Conservation (phyloP, 1,284 basidiomycete genomes). For the Sanguinoderma infundibulare region DNA sequence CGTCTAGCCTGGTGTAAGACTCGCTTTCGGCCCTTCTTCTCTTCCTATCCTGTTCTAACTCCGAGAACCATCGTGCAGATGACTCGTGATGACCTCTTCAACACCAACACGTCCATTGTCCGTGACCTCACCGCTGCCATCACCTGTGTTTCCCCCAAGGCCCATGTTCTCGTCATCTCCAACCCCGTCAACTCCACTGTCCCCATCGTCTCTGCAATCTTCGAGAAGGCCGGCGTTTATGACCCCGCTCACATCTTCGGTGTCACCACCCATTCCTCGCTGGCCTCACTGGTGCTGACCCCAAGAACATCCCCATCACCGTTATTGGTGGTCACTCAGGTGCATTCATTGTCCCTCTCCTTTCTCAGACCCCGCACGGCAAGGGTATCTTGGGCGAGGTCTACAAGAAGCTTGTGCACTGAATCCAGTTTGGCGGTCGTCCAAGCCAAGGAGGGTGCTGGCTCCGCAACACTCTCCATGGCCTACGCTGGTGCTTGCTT, state of each 20-base stretch:
- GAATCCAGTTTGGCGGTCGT: constrained; percentile 96
- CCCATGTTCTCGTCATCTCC: constrained; percentile 94
- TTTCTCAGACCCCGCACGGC: constrained; percentile 79
- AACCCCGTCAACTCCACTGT: constrained; percentile 97
- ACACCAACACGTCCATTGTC: constrained; percentile 95
- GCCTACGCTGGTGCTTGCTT: too few species aligned
- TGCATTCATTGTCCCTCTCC: constrained; percentile 93
- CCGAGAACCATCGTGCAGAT: too few species aligned
- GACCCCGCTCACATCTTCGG: too few species aligned
- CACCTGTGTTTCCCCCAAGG: constrained; percentile 87
- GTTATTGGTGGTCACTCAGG: constrained; percentile 98
- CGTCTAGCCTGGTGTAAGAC: constrained; percentile 72
- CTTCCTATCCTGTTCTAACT: constrained; percentile 23
- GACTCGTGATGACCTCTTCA: constrained; percentile 99
- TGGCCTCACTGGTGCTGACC: too few species aligned
- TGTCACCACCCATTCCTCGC: too few species aligned
- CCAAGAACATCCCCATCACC: constrained; percentile 79
- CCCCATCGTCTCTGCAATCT: constrained; percentile 95
- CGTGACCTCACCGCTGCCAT: constrained; percentile 92
- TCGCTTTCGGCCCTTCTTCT: constrained; percentile 15
- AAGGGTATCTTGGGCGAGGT: constrained; percentile 70
- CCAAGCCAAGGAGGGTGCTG: constrained; percentile 91
- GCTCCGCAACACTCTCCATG: too few species aligned
- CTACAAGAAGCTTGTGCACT: constrained; percentile 75
- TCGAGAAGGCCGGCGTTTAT: too few species aligned